A percentile compares a stretch with the other conserved stretches of the same genome.
These are phyloP conservation scores for Celoporthe dispersa DNA, from an alignment of 2,329 filamentous ascomycete genomes.

Conservation along the genomic window DNA sequence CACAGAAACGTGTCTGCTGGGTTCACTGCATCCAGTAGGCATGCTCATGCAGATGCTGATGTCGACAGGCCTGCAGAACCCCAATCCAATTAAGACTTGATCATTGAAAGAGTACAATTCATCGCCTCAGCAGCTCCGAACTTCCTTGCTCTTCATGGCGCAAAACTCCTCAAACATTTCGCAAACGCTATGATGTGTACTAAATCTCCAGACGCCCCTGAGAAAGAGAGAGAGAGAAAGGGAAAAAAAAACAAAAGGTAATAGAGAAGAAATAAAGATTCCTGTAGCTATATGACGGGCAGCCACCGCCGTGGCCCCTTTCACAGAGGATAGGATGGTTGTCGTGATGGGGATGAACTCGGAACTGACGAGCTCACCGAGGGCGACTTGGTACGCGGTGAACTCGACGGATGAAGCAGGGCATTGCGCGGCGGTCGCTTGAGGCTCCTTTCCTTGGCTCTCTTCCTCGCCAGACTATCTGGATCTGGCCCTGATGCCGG, in stretches of 20 bases:
- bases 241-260: not conserved
- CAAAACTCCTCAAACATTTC: not conserved
- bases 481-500: slow-evolving; percentile 50
- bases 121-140: not conserved
- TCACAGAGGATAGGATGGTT: slow-evolving; percentile 8
- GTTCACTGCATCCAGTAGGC: not conserved
- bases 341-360: slow-evolving; percentile 29
- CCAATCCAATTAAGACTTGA: not conserved
- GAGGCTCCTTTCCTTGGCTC: slow-evolving; percentile 40
- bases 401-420: slow-evolving; percentile 33
- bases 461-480: slow-evolving; percentile 48
- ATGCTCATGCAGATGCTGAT: not conserved
- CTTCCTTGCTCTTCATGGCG: not conserved
- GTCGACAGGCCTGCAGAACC: not conserved
- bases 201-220: not conserved
- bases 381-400: slow-evolving; percentile 39
- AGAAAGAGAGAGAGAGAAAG: too few relatives aligned
- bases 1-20: not conserved
- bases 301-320: not conserved
- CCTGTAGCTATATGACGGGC: not conserved
- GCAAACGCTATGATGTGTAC: not conserved
- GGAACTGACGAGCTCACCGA: slow-evolving; percentile 43
- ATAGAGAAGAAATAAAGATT: not conserved
- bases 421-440: slow-evolving; percentile 24
- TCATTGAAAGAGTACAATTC: not conserved